These are phyloP conservation scores for Pseudozyma tsukubaensis DNA, from an alignment of 1,284 basidiomycete species.

Conservation along the genomic window DNA sequence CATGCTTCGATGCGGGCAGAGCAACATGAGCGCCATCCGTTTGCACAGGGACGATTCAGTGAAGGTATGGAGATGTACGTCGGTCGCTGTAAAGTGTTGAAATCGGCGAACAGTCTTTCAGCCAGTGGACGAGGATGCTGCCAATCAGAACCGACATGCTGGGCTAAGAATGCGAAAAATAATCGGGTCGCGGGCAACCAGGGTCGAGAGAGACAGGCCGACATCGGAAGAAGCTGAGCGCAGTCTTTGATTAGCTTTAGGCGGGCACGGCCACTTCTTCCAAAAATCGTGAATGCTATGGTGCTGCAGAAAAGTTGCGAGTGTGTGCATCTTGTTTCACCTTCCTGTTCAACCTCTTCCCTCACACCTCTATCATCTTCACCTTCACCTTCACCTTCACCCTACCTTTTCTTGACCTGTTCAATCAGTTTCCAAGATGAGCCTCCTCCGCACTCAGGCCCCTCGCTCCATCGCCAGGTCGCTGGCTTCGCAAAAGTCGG, in stretches of 20 bases:
- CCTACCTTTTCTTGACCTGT: constrained; percentile 30
- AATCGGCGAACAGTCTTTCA: no score
- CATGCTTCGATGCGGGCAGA: no score
- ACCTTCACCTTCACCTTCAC: constrained; percentile 19
- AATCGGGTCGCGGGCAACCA: constrained; percentile 34
- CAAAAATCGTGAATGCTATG: not conserved
- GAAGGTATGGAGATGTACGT: no score
- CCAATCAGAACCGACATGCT: no score
- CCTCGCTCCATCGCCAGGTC: constrained; percentile 46
- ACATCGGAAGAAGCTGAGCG: no score
- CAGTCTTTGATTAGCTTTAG: no score
- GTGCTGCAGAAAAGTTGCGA: constrained; percentile 15
- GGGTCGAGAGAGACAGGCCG: not conserved
- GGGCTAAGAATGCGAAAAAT: constrained; percentile 25
- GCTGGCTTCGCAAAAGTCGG: constrained; percentile 36
- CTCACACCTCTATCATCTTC: constrained; percentile 34
- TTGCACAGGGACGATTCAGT: not conserved
- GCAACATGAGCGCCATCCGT: no score
- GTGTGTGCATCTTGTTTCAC: not conserved
- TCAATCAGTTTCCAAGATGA: constrained; percentile 32
- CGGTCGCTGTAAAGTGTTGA: no score
- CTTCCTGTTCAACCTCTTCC: constrained; percentile 15
- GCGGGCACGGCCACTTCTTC: constrained; percentile 33
- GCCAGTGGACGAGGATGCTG: no score
- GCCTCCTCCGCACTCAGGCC: constrained; percentile 52